These are phyloP conservation scores for Aspergillus sp. DNA, from an alignment of 2,329 filamentous ascomycete species.

Conservation along the genomic window DNA sequence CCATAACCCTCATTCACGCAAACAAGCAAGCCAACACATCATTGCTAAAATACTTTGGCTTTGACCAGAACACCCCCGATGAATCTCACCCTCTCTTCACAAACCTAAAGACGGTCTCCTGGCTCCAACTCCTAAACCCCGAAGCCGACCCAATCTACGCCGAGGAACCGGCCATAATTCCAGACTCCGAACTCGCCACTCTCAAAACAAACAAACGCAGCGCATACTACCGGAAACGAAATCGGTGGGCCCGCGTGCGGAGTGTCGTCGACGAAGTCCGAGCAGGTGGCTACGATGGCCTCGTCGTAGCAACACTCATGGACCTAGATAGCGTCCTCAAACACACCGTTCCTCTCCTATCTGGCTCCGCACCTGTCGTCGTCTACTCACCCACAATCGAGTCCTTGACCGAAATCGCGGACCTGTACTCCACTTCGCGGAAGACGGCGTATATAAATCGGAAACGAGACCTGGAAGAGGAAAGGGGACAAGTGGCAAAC, in stretches of 20 bases:
- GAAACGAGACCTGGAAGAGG: constrained; percentile 31
- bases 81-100: constrained; percentile 74
- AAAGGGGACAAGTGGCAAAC: constrained; percentile 7
- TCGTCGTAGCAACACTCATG: constrained; percentile 80
- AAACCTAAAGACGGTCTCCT: constrained; percentile 80
- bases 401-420: constrained; percentile 72
- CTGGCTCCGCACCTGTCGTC: constrained; percentile 79
- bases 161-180: constrained; percentile 60
- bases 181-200: constrained; percentile 61
- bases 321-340: constrained; percentile 74
- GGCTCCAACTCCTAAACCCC: constrained; percentile 86
- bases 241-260: constrained; percentile 73
- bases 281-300: constrained; percentile 75
- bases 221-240: constrained; percentile 84
- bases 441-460: constrained; percentile 66
- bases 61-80: constrained; percentile 66
- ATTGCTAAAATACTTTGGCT: constrained; percentile 85
- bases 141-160: constrained; percentile 71
- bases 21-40: constrained; percentile 82
- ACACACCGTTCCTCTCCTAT: constrained; percentile 74
- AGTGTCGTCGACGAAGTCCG: constrained; percentile 73
- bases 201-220: constrained; percentile 82
- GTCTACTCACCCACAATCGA: constrained; percentile 83
- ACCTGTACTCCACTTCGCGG: constrained; percentile 79
- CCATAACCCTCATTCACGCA: constrained; percentile 59